Base-by-base conservation (phyloP, 2,329 filamentous ascomycete genomes). In the Curvularia spicifera region DNA sequence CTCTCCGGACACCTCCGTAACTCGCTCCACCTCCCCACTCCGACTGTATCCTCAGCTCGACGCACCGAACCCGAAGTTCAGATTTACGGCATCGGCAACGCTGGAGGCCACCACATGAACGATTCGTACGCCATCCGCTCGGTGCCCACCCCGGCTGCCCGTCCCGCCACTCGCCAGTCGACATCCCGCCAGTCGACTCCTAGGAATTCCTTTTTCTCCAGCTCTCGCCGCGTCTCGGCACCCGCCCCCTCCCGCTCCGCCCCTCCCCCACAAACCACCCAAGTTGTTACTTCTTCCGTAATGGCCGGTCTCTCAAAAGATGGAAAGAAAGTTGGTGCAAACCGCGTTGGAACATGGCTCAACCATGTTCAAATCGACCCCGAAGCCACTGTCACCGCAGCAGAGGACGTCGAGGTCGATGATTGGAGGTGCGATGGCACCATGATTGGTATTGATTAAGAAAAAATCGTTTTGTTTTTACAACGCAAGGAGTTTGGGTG, bases 31-130 rank as follows among this genome's bases (percentile, higher is more conserved):
- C 63, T 74, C 18, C 58, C 64, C 12, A 66, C 60, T 5, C 66
- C 68, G 4, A 65, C 64, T 8, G 60, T 59, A 49, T 70, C 66
- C 2, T 66, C 69, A 59, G 24, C 66, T 62, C 62, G 64, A 50
- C 64, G 68, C 61, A 73, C 69, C 53, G 78, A 79, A 52, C 80
- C 80, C 51, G 79, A 79, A 46, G 75, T 79, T 26, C 80, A 79
- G 2, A 73, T 83, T 15, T 83, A 83, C 22, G 80, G 78, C 24
- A 61, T 84, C 8, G 82, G 82, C 22, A 87, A 87, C 59, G 78
- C 82, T 12, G 79, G 80, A 1, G 80, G 78, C 13, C 85, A 89
- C 66, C 85, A 87, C 67, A 82, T 87, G 81, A 87, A 87, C 57
- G 85, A 89, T 10, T 73, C 72, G 5, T 78, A 76, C 56, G 62